Base-by-base conservation (phyloP, 1,284 basidiomycete genomes). In the Malassezia sympodialis region DNA sequence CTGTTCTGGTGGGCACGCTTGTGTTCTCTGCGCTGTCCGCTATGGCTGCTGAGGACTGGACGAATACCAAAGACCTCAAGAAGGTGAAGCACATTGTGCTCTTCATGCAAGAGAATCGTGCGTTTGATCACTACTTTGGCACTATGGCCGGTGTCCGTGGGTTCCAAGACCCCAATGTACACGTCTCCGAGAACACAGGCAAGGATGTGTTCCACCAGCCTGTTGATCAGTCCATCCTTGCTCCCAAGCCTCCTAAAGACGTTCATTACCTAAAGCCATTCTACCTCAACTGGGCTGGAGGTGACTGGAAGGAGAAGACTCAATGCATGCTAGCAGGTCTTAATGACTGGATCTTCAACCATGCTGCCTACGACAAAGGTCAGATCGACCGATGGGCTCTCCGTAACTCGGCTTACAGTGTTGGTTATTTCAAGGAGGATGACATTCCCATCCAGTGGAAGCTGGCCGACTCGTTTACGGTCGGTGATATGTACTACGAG, bases 51-150 rank as follows among this genome's bases (percentile, higher is more conserved):
- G 11, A 49, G 19, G 34, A 39, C 31, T 46, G 41, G 41, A 43
- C 41, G 5, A 43, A 28, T 24, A 43, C 8, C 37, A 28, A 49
- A 26, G 46, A 37, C 8, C 49, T 51, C 26, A 42, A 44, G 31
- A 43, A 59, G 40, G 47, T 55, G 30, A 44, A 61, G 47, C 49
- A 61, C 37, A 45, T 61, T 8, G 53, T 61, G 12, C 51, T 61
- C 12, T 61, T 61, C 41, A 69, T 69, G 67, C 67, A 69, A 40
- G 67, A 69, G 47, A 68, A 69, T 56, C 48, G 67, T 17, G 66
- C 67, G 19, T 69, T 68, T 27, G 67, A 69, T 45, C 66, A 68
- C 53, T 69, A 69, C 51, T 69, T 67, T 49, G 61, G 61, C 8
- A 57, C 67, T 11, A 59, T 66, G 49, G 57, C 57, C 4, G 67